Evolutionary conservation across 2,329 filamentous ascomycete genomes (phyloP).

Genomic region (Neoascochyta sp.): DNA sequence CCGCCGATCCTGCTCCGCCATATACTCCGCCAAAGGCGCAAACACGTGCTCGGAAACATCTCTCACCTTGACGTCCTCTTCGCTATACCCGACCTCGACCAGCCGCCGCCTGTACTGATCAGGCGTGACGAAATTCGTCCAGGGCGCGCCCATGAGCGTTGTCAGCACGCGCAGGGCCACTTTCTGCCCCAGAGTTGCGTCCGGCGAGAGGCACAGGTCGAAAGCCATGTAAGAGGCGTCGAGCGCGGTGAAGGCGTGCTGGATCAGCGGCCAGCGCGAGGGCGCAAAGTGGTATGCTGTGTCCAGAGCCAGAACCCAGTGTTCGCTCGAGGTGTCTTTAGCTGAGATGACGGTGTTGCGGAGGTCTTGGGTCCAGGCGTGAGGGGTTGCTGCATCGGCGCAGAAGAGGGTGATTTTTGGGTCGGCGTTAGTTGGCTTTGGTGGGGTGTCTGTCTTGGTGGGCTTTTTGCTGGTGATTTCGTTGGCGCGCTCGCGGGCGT

Average conservation of each 20-base stretch:
- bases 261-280: constrained; percentile 48
- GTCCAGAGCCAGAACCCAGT: constrained; percentile 56
- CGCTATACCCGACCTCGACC: constrained; percentile 48
- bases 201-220: constrained; percentile 46
- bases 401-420: constrained; percentile 42
- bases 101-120: constrained; percentile 47
- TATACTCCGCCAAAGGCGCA: constrained; percentile 45
- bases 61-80: constrained; percentile 40
- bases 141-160: constrained; percentile 48
- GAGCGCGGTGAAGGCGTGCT: constrained; percentile 41
- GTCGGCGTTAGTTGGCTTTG: neutral
- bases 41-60: constrained; percentile 57
- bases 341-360: constrained; percentile 7
- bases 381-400: constrained; percentile 50
- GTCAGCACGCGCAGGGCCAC: constrained; percentile 45
- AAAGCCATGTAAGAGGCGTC: constrained; percentile 54
- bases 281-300: constrained; percentile 57
- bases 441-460: neutral
- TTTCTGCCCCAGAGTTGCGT: constrained; percentile 13
- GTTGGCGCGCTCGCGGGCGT: constrained; percentile 22
- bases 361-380: constrained; percentile 40
- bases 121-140: constrained; percentile 48
- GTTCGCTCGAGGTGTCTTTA: constrained; percentile 17
- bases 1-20: constrained; percentile 39
- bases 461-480: constrained; percentile 4